These are phyloP conservation scores for Truncatella angustata DNA, from an alignment of 2,329 filamentous ascomycete species.

Conservation along the genomic window DNA sequence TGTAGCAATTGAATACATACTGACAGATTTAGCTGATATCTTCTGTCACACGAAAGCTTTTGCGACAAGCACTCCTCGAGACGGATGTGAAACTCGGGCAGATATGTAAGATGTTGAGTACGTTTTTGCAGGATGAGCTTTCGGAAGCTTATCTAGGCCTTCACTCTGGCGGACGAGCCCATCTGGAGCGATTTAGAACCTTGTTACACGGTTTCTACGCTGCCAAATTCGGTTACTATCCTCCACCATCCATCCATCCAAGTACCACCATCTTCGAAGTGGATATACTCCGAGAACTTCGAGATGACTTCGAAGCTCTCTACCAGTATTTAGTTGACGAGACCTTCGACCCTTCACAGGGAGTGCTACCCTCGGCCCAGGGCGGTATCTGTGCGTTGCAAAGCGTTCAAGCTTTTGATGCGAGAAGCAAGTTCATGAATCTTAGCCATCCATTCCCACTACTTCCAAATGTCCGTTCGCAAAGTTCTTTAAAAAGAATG, in stretches of 20 bases:
- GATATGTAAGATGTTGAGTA: conserved; percentile 58
- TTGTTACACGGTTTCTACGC: conserved; percentile 68
- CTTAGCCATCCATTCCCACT: conserved; percentile 67
- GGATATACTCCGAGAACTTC: conserved; percentile 58
- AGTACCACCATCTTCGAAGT: conserved; percentile 53
- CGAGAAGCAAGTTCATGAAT: conserved; percentile 54
- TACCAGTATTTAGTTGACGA: conserved; percentile 71
- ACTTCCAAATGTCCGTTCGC: conserved; percentile 48
- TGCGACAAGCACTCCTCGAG: conserved; percentile 61
- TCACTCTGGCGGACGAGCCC: conserved; percentile 56
- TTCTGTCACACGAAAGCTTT: conserved; percentile 59
- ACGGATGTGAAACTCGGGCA: conserved; percentile 62
- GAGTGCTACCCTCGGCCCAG: conserved; percentile 52
- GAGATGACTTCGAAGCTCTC: conserved; percentile 66
- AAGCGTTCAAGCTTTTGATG: conserved; percentile 65
- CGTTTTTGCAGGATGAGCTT: conserved; percentile 70
- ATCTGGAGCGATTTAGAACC: conserved; percentile 70
- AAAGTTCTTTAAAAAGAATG: conserved; percentile 27
- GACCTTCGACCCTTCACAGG: conserved; percentile 46
- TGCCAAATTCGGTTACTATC: conserved; percentile 69
- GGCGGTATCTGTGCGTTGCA: conserved; percentile 71
- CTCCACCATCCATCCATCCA: conserved; percentile 49
- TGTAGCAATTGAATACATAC: neutral
- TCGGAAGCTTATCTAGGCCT: conserved; percentile 66
- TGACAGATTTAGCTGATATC: conserved; percentile 41